Evolutionary conservation across 2,329 filamentous ascomycete species (phyloP).

Genomic region (Beauveria medogensis): DNA sequence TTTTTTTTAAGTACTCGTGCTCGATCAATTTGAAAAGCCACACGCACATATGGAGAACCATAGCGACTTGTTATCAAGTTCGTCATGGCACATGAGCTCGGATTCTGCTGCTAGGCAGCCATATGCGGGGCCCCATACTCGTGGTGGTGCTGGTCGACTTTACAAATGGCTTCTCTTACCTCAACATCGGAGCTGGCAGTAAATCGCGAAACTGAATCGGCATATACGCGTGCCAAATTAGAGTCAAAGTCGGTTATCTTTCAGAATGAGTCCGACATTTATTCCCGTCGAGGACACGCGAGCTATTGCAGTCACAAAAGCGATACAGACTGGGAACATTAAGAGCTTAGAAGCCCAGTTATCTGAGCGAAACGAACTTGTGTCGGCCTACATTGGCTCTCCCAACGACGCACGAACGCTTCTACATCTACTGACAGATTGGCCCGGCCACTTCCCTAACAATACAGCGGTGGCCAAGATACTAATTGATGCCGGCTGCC

Average conservation of each 20-base stretch:
- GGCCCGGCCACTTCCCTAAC: conserved; percentile 13
- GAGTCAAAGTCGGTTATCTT: rapidly evolving
- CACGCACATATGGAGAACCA: not conserved
- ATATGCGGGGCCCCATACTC: not conserved
- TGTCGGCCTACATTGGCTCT: conserved; percentile 10
- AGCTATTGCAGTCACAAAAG: conserved; percentile 4
- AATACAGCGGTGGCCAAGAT: not conserved
- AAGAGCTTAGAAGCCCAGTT: conserved; percentile 6
- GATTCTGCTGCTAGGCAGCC: not conserved
- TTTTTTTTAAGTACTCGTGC: not conserved
- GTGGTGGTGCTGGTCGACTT: no score
- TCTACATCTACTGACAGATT: conserved; percentile 14
- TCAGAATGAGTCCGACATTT: not conserved
- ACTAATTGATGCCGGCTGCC: conserved; percentile 10
- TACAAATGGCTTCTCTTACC: not conserved
- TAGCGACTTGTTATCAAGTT: not conserved
- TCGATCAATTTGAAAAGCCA: not conserved
- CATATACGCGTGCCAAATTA: not conserved
- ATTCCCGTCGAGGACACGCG: conserved; percentile 5
- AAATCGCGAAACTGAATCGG: no score
- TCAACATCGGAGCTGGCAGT: no score
- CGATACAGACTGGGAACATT: conserved; percentile 11
- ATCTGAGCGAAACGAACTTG: conserved; percentile 6
- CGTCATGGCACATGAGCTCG: not conserved
- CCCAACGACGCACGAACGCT: conserved; percentile 10